These are phyloP conservation scores for Quercus phellos DNA, from an alignment of 331 rosid genomes.

Conservation along the genomic window DNA sequence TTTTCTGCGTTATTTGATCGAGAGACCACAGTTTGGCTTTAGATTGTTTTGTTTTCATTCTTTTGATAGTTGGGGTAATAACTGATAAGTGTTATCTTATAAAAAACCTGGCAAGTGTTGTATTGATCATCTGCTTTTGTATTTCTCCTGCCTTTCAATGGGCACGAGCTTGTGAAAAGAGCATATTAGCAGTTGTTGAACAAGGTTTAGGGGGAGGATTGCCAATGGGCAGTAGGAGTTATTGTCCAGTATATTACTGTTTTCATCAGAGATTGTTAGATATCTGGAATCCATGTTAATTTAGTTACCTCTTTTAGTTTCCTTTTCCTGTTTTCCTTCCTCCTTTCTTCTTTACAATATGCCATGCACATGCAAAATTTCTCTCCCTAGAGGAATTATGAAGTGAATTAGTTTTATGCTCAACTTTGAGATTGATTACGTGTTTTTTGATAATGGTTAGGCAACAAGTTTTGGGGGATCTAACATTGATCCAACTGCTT, in stretches of 20 bases:
- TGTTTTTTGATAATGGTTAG: slow-evolving; percentile 27
- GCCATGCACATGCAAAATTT: neutral
- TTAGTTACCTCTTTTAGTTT: neutral
- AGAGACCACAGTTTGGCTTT: no score
- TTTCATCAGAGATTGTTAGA: neutral
- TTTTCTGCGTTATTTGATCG: neutral
- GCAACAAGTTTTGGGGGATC: slow-evolving; percentile 98
- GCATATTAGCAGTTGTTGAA: neutral
- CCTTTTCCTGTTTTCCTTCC: neutral
- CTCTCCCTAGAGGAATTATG: neutral
- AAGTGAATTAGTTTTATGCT: neutral
- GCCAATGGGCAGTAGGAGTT: neutral
- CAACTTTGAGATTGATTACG: neutral
- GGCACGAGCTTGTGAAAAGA: neutral
- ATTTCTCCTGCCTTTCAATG: neutral
- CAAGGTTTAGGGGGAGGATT: neutral
- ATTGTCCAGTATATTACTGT: neutral
- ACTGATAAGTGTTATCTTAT: no score
- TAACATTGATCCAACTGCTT: slow-evolving; percentile 98
- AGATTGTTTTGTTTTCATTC: neutral
- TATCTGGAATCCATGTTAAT: neutral
- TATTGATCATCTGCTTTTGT: neutral
- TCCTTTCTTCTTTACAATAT: neutral
- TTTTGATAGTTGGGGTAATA: neutral
- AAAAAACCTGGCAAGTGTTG: no score